Evolutionary conservation across 305 asterid genomes (phyloP).

Genomic region (Fraxinus greggii): DNA sequence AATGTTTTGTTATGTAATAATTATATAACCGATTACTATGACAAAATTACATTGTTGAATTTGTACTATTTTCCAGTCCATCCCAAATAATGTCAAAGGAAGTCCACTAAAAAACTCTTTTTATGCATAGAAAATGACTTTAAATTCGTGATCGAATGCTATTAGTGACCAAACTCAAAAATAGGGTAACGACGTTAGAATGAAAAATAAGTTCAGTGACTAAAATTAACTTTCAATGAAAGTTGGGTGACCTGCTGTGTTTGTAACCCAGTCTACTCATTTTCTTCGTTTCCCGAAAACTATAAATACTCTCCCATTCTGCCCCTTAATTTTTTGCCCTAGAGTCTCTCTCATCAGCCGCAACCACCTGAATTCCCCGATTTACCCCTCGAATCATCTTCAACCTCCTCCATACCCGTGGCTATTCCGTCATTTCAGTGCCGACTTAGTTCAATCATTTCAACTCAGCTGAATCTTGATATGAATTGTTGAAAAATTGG

Average conservation of each 20-base stretch:
- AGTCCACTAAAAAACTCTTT: neutral
- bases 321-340: neutral
- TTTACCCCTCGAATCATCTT: neutral
- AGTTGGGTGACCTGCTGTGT: neutral
- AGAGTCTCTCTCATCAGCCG: conserved; percentile 7
- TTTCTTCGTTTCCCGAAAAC: conserved; percentile 7
- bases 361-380: neutral
- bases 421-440: neutral
- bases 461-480: neutral
- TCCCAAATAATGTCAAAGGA: neutral
- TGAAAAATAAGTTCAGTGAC: neutral
- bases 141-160: neutral
- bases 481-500: neutral
- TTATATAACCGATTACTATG: neutral
- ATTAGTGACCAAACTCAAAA: neutral
- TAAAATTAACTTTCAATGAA: neutral
- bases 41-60: neutral
- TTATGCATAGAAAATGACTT: neutral
- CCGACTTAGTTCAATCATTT: neutral
- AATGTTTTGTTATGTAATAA: neutral
- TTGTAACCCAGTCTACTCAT: neutral
- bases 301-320: neutral
- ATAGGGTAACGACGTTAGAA: neutral
- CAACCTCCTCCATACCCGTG: neutral
- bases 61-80: neutral